Evolutionary conservation across 192 early-diverging fungal genomes (phyloP).

Genomic region (Glomus cerebriforme): DNA sequence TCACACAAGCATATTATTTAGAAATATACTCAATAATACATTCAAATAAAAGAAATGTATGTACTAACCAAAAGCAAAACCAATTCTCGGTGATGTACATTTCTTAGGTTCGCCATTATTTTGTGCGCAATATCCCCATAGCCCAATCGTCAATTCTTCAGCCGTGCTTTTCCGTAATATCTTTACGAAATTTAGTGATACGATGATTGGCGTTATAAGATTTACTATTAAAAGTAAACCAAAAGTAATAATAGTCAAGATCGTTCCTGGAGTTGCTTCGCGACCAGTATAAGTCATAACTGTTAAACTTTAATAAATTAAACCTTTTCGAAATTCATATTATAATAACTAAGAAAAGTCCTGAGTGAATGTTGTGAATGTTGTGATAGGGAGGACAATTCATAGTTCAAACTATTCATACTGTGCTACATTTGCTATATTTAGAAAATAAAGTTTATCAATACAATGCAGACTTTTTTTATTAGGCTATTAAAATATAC

Average conservation of each 20-base stretch:
- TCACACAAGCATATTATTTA: background rate
- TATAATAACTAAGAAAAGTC: background rate
- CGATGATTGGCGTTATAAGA: background rate
- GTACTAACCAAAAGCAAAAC: background rate
- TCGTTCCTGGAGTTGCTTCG: constrained; percentile 5
- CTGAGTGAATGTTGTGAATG: background rate
- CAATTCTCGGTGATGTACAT: background rate
- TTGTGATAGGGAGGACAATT: background rate
- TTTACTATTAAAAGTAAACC: background rate
- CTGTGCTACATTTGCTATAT: too few species aligned
- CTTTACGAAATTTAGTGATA: background rate
- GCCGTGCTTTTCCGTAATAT: background rate
- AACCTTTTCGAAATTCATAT: background rate
- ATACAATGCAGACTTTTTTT: too few species aligned
- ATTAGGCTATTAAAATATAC: too few species aligned
- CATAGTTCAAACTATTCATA: too few species aligned
- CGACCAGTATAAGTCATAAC: background rate
- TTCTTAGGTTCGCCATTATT: background rate
- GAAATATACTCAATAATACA: background rate
- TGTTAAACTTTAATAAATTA: background rate
- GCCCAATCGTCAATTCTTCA: background rate
- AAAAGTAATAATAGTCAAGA: background rate
- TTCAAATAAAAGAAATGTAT: background rate
- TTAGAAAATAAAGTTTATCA: too few species aligned
- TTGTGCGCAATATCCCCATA: constrained; percentile 17